Evolutionary conservation across 345 rosid genomes (phyloP).

Genomic region (Gossypium longicalyx): DNA sequence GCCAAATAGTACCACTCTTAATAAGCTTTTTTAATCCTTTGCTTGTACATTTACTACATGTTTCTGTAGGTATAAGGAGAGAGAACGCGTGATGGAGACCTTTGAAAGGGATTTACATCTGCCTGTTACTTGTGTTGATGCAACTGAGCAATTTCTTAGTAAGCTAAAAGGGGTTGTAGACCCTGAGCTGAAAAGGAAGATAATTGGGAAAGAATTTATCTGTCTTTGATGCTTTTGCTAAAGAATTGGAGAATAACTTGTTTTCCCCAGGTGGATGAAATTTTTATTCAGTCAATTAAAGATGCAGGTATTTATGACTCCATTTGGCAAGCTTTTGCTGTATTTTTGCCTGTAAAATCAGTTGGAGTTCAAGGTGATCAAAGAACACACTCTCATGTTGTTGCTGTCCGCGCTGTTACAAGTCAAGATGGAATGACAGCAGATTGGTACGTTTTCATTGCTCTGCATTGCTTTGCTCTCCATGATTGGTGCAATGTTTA

Average conservation of each 20-base stretch:
- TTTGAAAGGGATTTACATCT: slow-evolving; percentile 79
- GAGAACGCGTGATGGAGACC: slow-evolving; percentile 87
- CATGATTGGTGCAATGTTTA: not conserved
- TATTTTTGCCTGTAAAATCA: slow-evolving; percentile 84
- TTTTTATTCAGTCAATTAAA: slow-evolving; percentile 89
- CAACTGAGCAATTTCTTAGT: slow-evolving; percentile 66
- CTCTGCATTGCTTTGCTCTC: not conserved
- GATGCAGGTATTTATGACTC: slow-evolving; percentile 88
- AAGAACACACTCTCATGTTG: slow-evolving; percentile 96
- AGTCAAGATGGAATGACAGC: slow-evolving; percentile 99
- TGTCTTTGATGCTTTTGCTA: slow-evolving; percentile 73
- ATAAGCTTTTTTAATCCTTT: not conserved
- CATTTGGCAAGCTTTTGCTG: slow-evolving; percentile 99
- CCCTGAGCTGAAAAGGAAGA: slow-evolving; percentile 87
- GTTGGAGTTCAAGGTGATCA: slow-evolving; percentile 99
- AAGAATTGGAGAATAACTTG: slow-evolving; percentile 57
- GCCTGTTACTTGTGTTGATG: slow-evolving; percentile 85
- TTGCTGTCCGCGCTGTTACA: slow-evolving; percentile 94
- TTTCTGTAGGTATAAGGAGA: slow-evolving; percentile 68
- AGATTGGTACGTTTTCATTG: slow-evolving; percentile 57
- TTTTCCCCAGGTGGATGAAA: slow-evolving; percentile 72
- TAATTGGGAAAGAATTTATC: slow-evolving; percentile 87
- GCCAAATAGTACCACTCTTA: too few relatives aligned
- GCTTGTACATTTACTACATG: not conserved
- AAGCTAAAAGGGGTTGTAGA: slow-evolving; percentile 82